Base-by-base conservation (phyloP, 306 rosid species). In the Pyrus pyrifolia region DNA sequence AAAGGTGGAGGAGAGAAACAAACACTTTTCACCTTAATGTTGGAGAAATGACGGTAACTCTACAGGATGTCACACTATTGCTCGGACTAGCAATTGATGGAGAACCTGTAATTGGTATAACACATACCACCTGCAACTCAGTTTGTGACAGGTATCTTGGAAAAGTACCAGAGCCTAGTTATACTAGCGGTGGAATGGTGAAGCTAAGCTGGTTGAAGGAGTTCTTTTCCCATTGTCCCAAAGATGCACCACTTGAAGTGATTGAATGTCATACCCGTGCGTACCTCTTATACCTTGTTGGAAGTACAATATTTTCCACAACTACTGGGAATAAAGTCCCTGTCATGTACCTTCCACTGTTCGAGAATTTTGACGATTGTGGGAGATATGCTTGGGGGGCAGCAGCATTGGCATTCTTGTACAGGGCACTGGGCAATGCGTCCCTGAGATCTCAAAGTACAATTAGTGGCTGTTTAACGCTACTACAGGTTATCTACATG, bases 241-340 rank as follows among this genome's bases (percentile, higher is more conserved):
- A 86, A 68, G 88, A 88, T 86, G 97, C 97, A 65, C 81, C 97
- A 4, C 69, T 81, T 1, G 96, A 92, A 82, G 84, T 88, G 83
- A 83, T 92, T 46, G 91, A 92, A 81, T 89, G 85, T 52, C 97
- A 96, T 78, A 96, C 99, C 8, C 97, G 99, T 55, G 99, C 98
- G n/a, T 96, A 96, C 86, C 98, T 96, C 81, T 93, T 96, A 51
- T 96, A 96, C 85, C 99, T 96, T 55, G 96, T 96, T 44, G 99
- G 99, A 52, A 96, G 99, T 86, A 96, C 99, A 33, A 87, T 96
- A 75, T 96, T 96, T 83, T 96, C 99, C 75, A 96, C 99, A 35
- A 96, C 99, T 35, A 96, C 99, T 11, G 99, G 99, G 74, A 96
- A 96, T 81, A 96, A 96, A 88, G 99, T 96, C 68, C 99, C 99